A percentile compares a stretch with the other conserved stretches of the same genome.
Evolutionary conservation across 345 rosid genomes (phyloP).

Genomic region (Camelina sativa): DNA sequence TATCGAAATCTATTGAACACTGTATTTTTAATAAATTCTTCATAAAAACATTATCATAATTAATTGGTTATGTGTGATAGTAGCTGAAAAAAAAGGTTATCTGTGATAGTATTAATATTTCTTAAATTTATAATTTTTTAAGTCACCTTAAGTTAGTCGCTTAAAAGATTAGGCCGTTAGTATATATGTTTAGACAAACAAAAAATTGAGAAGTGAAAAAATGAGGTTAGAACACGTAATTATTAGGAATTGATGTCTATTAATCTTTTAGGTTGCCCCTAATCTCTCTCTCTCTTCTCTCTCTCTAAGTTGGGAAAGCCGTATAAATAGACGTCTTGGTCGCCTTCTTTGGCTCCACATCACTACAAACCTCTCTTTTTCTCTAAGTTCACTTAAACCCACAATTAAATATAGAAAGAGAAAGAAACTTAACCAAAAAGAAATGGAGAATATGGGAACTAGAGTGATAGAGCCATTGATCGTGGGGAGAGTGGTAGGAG

Average conservation of each 20-base stretch:
- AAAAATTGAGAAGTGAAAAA: too few relatives aligned
- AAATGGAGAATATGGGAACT: constrained; percentile 39
- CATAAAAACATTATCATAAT: neutral
- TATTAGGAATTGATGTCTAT: neutral
- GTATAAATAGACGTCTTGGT: constrained; percentile 40
- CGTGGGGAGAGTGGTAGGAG: constrained; percentile 62
- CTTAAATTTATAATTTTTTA: neutral
- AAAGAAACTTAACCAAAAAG: constrained; percentile 1
- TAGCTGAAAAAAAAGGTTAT: neutral
- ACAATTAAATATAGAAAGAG: constrained; percentile 18
- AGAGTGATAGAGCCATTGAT: constrained; percentile 53
- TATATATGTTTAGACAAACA: neutral
- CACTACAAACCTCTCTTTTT: constrained; percentile 24
- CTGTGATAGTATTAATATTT: neutral
- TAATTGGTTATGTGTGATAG: neutral
- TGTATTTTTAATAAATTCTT: neutral
- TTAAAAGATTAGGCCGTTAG: neutral
- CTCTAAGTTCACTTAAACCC: constrained; percentile 18
- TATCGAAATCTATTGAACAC: neutral
- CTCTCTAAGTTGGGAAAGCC: constrained; percentile 15
- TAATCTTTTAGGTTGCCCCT: neutral
- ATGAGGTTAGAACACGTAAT: neutral
- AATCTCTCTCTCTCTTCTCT: neutral
- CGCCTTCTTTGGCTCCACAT: constrained; percentile 32
- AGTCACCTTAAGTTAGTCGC: neutral